Base-by-base conservation (phyloP, 2,329 filamentous ascomycete genomes). In the Arthroderma sp. region DNA sequence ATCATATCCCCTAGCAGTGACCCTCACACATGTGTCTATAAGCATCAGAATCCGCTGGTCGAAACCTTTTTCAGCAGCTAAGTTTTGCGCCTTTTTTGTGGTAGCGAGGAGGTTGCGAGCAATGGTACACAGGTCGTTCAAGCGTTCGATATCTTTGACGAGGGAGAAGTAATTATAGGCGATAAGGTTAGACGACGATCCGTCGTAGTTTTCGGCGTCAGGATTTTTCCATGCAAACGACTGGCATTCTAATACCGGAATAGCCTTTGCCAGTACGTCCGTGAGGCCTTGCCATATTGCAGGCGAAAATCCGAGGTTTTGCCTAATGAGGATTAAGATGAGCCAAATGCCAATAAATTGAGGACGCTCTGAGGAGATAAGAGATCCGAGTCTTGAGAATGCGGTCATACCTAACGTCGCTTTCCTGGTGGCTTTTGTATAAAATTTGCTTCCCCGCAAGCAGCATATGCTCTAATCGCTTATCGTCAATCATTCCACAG, bases 1-100 rank as follows among this genome's bases (percentile, higher is more conserved):
- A 58, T 81, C 78, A 49, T 78, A 81, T 0, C 77, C 78, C 50
- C 77, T 62, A 6, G 77, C 77, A 0, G 77, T 80, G 8, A 81
- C 77, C 42, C 75, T 67, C 7, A 81, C 76, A 54, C 77, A 80
- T 40, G 77, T 74, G 54, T 78, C 77, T 50, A 81, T 73, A 38
- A 81, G 58, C 34, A 73, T 71, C 50, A 80, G 68, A 29, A 81
- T 70, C 49, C 78, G 70, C 55, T 77, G 73, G 53, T 81, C 77
- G 44, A 80, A 74, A 2, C 72, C 66, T 39, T 71, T 68, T 44
- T 75, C 71, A 4, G 77, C 75, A 2, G 76, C 74, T n/a, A 80
- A 63, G 49, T 81, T 76, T 57, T 81, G 78, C 22, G 74, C 75
- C 40, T 67, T 68, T 49, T 76, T 75, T 15, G 77, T 79, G 22